Percentiles rank a stretch among this genome's conserved stretches.
Conservation (phyloP, 257 asterid genomes). For the Nicotiana knightiana region DNA sequence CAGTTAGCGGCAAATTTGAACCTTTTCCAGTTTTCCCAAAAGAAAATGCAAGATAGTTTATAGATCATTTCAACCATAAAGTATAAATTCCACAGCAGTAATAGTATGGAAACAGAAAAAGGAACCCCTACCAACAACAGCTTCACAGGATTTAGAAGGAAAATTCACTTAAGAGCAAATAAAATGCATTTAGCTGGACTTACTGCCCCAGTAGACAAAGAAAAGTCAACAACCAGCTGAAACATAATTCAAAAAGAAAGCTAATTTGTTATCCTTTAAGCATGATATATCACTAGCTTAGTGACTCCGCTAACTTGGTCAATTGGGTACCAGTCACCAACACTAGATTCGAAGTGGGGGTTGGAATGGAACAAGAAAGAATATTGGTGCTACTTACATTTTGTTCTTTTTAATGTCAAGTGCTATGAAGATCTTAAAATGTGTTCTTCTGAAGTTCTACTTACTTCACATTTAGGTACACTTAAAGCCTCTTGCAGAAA, state of each 20-base stretch:
- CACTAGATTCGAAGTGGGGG: neutral
- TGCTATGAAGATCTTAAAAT: neutral
- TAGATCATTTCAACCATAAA: neutral
- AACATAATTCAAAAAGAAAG: neutral
- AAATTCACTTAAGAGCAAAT: neutral
- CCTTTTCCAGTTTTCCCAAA: neutral
- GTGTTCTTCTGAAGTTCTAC: neutral
- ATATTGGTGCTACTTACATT: neutral
- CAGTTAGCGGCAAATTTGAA: neutral
- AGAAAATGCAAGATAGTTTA: neutral
- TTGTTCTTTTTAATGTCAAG: neutral
- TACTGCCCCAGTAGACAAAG: neutral
- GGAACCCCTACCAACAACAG: neutral
- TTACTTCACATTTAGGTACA: neutral
- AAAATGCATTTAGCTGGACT: neutral
- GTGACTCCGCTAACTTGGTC: neutral
- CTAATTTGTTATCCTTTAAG: neutral
- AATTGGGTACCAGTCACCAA: neutral
- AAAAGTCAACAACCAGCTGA: neutral
- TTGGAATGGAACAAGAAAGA: neutral
- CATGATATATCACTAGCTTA: neutral
- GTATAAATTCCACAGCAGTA: neutral
- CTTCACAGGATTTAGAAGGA: neutral
- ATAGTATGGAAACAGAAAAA: neutral
- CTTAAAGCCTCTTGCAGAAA: neutral